Evolutionary conservation across 1,284 basidiomycete species (phyloP).

Genomic region (Peniophora sp.): DNA sequence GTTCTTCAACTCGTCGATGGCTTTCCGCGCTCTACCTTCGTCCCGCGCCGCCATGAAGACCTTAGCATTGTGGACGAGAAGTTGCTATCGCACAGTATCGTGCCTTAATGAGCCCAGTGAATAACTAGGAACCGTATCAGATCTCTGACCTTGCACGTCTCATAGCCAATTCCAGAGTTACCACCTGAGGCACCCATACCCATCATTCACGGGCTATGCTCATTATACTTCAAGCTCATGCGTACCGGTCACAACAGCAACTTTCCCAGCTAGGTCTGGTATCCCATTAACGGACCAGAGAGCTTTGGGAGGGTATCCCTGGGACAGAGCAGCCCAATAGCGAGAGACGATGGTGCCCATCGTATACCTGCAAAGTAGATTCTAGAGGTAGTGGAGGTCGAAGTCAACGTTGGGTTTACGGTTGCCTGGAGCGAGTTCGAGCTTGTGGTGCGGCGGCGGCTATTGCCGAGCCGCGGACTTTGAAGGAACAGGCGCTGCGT

Average conservation of each 20-base stretch:
- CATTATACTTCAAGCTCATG: background rate
- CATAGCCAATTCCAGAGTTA: background rate
- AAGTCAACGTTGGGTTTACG: too few species aligned
- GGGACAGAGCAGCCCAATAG: background rate
- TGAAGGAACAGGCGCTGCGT: too few species aligned
- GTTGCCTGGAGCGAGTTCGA: too few species aligned
- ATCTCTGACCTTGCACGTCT: background rate
- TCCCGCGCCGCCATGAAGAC: constrained; percentile 58
- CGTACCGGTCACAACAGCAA: background rate
- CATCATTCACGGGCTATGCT: too few species aligned
- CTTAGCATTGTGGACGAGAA: constrained; percentile 49
- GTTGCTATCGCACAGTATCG: constrained; percentile 18
- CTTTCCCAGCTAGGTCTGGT: background rate
- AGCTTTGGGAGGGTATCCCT: background rate
- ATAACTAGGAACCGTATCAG: background rate
- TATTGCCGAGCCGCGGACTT: too few species aligned
- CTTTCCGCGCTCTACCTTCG: constrained; percentile 33
- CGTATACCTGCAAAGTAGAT: too few species aligned
- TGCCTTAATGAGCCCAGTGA: constrained; percentile 1
- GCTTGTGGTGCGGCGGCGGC: too few species aligned
- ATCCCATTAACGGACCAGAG: background rate
- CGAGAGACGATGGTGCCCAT: too few species aligned
- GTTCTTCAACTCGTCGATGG: constrained; percentile 41
- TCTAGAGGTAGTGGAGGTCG: too few species aligned
- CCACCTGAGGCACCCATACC: too few species aligned